phyloP scores from a whole-genome alignment of 306 rosid genomes.

The Glycyrrhiza uralensis region DNA sequence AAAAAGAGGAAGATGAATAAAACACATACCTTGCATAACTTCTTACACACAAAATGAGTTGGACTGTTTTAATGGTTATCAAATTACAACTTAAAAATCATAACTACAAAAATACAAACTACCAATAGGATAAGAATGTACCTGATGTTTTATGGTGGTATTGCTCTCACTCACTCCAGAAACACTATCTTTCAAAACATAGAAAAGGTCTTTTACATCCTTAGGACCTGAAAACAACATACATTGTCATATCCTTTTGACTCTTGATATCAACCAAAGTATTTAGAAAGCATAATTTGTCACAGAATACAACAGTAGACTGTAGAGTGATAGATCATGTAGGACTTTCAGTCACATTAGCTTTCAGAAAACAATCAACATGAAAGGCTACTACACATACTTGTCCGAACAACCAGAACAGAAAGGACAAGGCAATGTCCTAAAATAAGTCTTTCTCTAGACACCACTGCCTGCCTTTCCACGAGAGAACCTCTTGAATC shows the following conservation, averaged over 20 bases:
- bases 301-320: conserved; percentile 10
- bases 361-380: conserved; percentile 8
- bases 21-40: background rate
- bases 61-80: background rate
- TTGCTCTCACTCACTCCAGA: conserved; percentile 55
- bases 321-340: too few relatives aligned
- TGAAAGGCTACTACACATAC: conserved; percentile 43
- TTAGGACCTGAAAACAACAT: conserved; percentile 64
- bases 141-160: conserved; percentile 65
- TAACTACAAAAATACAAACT: background rate
- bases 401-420: conserved; percentile 66
- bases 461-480: conserved; percentile 85
- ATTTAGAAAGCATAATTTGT: conserved; percentile 7
- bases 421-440: conserved; percentile 96
- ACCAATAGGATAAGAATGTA: conserved; percentile 24
- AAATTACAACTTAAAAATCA: background rate
- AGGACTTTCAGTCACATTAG: conserved; percentile 14
- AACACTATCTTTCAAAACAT: conserved; percentile 69
- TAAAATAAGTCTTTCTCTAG: conserved; percentile 84
- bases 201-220: conserved; percentile 71
- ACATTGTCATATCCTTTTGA: background rate
- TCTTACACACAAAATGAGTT: background rate
- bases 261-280: conserved; percentile 3
- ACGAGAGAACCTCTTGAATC: conserved; percentile 98
- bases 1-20: background rate